A percentile compares a stretch with the other conserved stretches of the same genome.
Evolutionary conservation across 768 basidiomycete species (phyloP).

Genomic region (Boletus rubescentipes): DNA sequence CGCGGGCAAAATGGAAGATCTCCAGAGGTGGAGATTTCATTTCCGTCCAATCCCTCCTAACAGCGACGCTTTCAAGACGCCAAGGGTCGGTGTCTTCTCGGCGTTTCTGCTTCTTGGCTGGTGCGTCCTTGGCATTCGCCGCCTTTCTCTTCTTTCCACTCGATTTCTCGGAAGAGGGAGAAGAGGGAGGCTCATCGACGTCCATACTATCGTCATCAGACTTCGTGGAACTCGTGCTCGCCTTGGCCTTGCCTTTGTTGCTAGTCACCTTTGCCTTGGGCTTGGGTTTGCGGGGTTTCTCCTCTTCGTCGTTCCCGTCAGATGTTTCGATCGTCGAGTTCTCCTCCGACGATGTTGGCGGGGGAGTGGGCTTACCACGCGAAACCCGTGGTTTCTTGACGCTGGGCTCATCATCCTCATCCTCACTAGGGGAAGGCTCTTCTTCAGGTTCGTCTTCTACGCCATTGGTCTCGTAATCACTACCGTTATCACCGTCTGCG

Average conservation of each 20-base stretch:
- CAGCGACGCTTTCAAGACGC: constrained; percentile 62
- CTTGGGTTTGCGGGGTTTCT: constrained; percentile 36
- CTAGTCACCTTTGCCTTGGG: constrained; percentile 18
- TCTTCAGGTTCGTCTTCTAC: constrained; percentile 41
- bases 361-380: constrained; percentile 26
- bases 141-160: constrained; percentile 48
- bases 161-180: constrained; percentile 36
- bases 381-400: constrained; percentile 24
- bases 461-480: constrained; percentile 34
- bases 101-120: constrained; percentile 59
- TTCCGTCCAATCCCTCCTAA: constrained; percentile 70
- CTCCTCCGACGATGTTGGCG: constrained; percentile 35
- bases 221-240: constrained; percentile 29
- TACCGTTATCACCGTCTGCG: constrained; percentile 31
- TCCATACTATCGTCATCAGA: constrained; percentile 54
- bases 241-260: constrained; percentile 24
- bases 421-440: constrained; percentile 26
- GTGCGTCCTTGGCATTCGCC: constrained; percentile 30
- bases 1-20: constrained; percentile 88
- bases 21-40: constrained; percentile 86
- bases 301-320: constrained; percentile 24
- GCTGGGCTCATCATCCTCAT: constrained; percentile 20
- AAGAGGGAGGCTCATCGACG: constrained; percentile 46
- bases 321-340: constrained; percentile 21
- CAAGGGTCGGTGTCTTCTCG: constrained; percentile 70